A percentile compares a stretch with the other conserved stretches of the same genome.
Conservation (phyloP, 73 alveolate species). For the Urostyla sp. region DNA sequence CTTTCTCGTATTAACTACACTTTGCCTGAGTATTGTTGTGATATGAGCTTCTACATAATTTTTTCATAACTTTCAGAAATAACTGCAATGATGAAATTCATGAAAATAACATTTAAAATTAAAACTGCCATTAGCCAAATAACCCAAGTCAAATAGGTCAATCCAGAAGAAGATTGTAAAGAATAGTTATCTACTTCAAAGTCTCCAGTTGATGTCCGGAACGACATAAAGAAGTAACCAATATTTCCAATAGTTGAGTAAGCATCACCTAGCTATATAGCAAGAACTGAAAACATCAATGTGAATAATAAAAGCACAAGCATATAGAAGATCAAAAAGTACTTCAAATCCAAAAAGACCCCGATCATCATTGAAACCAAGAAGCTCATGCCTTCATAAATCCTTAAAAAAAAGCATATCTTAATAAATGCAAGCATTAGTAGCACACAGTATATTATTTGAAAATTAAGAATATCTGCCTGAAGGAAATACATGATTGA, state of each 20-base stretch:
- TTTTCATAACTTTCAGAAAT: constrained; percentile 32
- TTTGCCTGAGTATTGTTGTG: constrained; percentile 2
- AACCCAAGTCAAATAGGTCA: background rate
- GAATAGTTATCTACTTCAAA: background rate
- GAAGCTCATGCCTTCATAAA: constrained; percentile 47
- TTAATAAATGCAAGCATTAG: background rate
- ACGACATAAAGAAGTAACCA: constrained; percentile 8
- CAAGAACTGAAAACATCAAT: background rate
- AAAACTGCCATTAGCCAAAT: constrained; percentile 17
- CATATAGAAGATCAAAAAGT: constrained; percentile 14
- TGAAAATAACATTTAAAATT: background rate
- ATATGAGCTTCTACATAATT: constrained; percentile 20
- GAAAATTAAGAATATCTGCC: too few species aligned
- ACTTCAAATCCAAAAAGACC: constrained; percentile 26
- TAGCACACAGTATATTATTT: too few species aligned
- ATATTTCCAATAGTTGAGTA: constrained; percentile 9
- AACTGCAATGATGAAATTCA: constrained; percentile 48
- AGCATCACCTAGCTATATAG: too few species aligned
- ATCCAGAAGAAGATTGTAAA: background rate
- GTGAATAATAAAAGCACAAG: background rate
- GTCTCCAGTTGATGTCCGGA: constrained; percentile 17
- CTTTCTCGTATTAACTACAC: constrained; percentile 24
- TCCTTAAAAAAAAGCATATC: constrained; percentile 41
- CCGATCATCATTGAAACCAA: constrained; percentile 33
- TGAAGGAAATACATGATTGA: too few species aligned